phyloP scores from a whole-genome alignment of 257 asterid genomes.

The Perilla frutescens region DNA sequence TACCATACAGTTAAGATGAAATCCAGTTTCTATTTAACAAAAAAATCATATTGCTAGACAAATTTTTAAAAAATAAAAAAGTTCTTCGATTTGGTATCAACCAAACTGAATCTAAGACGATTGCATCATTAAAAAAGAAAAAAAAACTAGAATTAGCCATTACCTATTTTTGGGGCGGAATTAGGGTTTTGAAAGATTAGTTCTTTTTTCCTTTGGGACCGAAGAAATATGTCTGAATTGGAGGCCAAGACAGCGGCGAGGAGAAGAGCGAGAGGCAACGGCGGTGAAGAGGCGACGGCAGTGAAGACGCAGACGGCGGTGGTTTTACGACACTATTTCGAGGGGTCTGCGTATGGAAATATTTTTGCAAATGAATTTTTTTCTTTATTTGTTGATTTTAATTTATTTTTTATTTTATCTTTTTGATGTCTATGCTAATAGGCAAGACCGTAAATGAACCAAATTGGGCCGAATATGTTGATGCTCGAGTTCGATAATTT shows the following conservation, averaged over 20 bases:
- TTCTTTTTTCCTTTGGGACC: not conserved
- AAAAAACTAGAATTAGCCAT: not conserved
- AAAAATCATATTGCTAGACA: not conserved
- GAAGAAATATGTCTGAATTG: not conserved
- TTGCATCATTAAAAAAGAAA: not conserved
- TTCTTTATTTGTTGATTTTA: too few relatives aligned
- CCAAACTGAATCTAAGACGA: not conserved
- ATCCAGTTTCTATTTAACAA: too few relatives aligned
- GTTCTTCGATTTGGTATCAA: not conserved
- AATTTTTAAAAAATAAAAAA: not conserved
- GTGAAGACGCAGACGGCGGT: not conserved
- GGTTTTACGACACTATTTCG: not conserved
- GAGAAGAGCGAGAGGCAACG: conserved; percentile 11
- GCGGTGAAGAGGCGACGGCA: conserved; percentile 11
- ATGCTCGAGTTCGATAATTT: too few relatives aligned
- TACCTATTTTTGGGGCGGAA: not conserved
- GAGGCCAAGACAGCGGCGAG: not conserved
- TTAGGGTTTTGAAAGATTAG: not conserved
- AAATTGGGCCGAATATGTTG: too few relatives aligned
- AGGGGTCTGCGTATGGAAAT: not conserved
- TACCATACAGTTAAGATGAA: too few relatives aligned
- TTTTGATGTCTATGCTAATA: too few relatives aligned
- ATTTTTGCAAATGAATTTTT: too few relatives aligned
- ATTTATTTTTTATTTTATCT: too few relatives aligned
- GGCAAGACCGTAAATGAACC: too few relatives aligned